Conservation (phyloP, 164 flowering plant genomes). For the Santalum album region DNA sequence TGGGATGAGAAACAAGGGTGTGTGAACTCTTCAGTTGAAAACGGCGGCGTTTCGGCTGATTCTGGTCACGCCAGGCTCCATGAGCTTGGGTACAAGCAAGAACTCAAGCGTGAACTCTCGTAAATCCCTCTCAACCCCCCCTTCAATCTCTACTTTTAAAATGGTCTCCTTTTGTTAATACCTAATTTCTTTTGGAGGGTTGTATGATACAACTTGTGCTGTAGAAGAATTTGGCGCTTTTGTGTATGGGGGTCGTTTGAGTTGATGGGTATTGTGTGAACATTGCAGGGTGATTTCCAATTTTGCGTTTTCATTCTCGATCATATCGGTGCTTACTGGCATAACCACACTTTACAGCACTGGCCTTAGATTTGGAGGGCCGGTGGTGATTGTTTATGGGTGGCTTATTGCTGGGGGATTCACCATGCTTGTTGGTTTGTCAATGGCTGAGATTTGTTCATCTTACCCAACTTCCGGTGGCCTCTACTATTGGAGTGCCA, state of each 20-base stretch:
- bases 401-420: slow-evolving; percentile 62
- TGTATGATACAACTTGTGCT: background rate
- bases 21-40: slow-evolving; percentile 21
- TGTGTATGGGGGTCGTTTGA: slow-evolving; percentile 4
- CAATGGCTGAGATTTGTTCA: slow-evolving; percentile 95
- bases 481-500: slow-evolving; percentile 89
- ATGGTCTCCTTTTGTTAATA: no score
- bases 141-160: background rate
- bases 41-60: slow-evolving; percentile 27
- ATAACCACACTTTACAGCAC: slow-evolving; percentile 58
- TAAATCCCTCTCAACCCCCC: slow-evolving; percentile 20
- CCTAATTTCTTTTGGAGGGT: no score
- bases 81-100: slow-evolving; percentile 91
- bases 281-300: slow-evolving; percentile 51
- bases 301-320: slow-evolving; percentile 64
- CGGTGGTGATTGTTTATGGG: slow-evolving; percentile 57
- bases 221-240: background rate
- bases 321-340: slow-evolving; percentile 80
- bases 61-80: slow-evolving; percentile 61
- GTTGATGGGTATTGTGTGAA: background rate
- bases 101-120: slow-evolving; percentile 92
- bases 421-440: slow-evolving; percentile 57
- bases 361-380: slow-evolving; percentile 77
- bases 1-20: slow-evolving; percentile 11
- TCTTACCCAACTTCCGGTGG: slow-evolving; percentile 91